Base-by-base conservation (phyloP, 2,329 filamentous ascomycete species). In the Ophiostoma fasciatum region DNA sequence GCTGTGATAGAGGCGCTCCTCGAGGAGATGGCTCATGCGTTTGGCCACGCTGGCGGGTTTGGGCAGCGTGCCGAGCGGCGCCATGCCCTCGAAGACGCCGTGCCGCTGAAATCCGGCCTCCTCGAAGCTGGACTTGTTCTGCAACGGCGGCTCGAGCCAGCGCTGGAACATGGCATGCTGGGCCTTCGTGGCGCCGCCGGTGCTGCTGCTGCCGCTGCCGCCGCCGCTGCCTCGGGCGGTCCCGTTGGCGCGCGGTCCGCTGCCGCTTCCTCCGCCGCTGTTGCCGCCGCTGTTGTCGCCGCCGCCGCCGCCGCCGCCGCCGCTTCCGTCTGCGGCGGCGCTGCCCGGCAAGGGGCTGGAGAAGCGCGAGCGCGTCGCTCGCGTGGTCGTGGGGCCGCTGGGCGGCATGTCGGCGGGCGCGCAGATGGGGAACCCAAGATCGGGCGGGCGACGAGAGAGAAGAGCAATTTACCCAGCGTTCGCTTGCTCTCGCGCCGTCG, bases 41-140 rank as follows among this genome's bases (percentile, higher is more conserved):
- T 74, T 73, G 45, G 75, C 62, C 51, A 73, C 68, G 32, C 14
- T 38, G 10, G 67, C 58, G 17, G 66, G 67, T 57, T 71, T 73
- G 11, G 85, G 85, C 46, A 76, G 64, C 37, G 75, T 68, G 28
- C 85, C 85, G 38, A 94, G 61, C 19, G 85, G 78, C 36, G 76
- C 77, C 85, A 93, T 93, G 49, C 78, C 78, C 56, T 82, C 78
- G 40, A 92, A 63, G 14, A 92, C 81, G 44, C 82, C 82, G 54
- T 75, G 73, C 33, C 78, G 68, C 49, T 78, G 64, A 46, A 90
- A 68, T 30, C 80, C 81, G 39, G 68, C 73, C 52, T 93, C 83
- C 61, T 82, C 74, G 52, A 78, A 93, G 52, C 80, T 88, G 10
- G 85, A 52, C 55, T 68, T 71, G 55, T 59, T 64, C 56, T 71